Evolutionary conservation across 2,329 filamentous ascomycete species (phyloP).

Genomic region (Clonostachys sp.): DNA sequence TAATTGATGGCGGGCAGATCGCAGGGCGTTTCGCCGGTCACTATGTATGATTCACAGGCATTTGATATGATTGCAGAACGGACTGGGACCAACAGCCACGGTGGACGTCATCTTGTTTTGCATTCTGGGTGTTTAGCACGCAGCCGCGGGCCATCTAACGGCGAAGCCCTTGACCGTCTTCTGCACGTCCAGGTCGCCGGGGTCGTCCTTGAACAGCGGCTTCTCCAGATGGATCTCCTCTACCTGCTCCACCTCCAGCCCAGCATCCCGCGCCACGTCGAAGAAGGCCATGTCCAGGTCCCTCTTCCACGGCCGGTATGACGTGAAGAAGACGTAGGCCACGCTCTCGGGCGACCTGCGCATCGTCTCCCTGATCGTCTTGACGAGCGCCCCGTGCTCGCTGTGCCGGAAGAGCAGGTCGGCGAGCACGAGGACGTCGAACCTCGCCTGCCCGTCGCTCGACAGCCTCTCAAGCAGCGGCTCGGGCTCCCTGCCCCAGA

Average conservation of each 20-base stretch:
- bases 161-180: slow-evolving; percentile 80
- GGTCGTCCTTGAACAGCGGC: slow-evolving; percentile 86
- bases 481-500: slow-evolving; percentile 70
- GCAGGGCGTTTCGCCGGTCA: too few species aligned
- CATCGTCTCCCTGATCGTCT: slow-evolving; percentile 66
- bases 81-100: neutral
- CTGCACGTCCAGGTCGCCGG: slow-evolving; percentile 75
- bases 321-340: slow-evolving; percentile 89
- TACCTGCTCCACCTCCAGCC: slow-evolving; percentile 74
- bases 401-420: slow-evolving; percentile 90
- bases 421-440: slow-evolving; percentile 81
- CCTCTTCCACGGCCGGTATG: slow-evolving; percentile 86
- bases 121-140: neutral
- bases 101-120: neutral
- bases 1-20: too few species aligned
- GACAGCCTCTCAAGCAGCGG: slow-evolving; percentile 53
- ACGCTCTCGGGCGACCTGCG: slow-evolving; percentile 44
- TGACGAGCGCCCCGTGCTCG: slow-evolving; percentile 75
- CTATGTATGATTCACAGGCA: too few species aligned
- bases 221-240: slow-evolving; percentile 78
- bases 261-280: slow-evolving; percentile 63
- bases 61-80: too few species aligned
- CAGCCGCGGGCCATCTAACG: slow-evolving; percentile 55
- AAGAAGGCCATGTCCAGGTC: slow-evolving; percentile 86
- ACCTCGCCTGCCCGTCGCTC: slow-evolving; percentile 28